Evolutionary conservation across 2,329 filamentous ascomycete genomes (phyloP).

Genomic region (Xylariaceae sp.): DNA sequence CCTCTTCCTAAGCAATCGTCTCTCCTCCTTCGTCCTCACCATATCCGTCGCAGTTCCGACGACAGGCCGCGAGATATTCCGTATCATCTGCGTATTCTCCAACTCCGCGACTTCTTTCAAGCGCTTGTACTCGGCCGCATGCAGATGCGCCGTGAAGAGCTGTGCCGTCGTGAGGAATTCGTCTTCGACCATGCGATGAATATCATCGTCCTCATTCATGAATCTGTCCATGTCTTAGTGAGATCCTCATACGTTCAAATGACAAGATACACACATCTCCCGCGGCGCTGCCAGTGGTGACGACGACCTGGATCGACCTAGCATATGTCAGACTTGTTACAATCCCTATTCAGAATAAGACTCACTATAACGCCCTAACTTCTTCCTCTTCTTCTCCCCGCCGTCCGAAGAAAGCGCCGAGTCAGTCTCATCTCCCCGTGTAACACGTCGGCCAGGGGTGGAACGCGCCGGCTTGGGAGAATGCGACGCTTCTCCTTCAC

Average conservation of each 20-base stretch:
- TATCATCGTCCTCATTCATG: slow-evolving; percentile 69
- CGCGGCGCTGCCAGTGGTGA: slow-evolving; percentile 46
- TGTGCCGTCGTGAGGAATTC: slow-evolving; percentile 65
- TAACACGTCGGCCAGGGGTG: slow-evolving; percentile 13
- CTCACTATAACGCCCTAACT: slow-evolving; percentile 13
- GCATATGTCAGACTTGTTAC: background rate
- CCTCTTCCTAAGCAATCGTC: slow-evolving; percentile 32
- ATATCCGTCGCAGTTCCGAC: slow-evolving; percentile 37
- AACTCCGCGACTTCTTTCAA: slow-evolving; percentile 54
- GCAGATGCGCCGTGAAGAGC: slow-evolving; percentile 67
- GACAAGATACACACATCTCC: slow-evolving; percentile 38
- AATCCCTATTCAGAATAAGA: no score
- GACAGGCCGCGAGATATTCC: slow-evolving; percentile 48
- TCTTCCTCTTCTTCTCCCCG: slow-evolving; percentile 7
- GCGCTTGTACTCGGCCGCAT: slow-evolving; percentile 69
- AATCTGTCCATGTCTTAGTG: slow-evolving; percentile 37
- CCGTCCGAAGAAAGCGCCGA: slow-evolving; percentile 10
- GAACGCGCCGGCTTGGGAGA: slow-evolving; percentile 11
- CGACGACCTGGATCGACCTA: slow-evolving; percentile 39
- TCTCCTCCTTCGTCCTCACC: slow-evolving; percentile 34
- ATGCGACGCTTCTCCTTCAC: slow-evolving; percentile 17
- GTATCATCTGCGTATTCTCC: slow-evolving; percentile 49
- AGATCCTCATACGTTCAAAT: background rate
- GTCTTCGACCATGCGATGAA: slow-evolving; percentile 79
- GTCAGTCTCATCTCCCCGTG: slow-evolving; percentile 1